These are phyloP conservation scores for Plasmodium knowlesi DNA, from an alignment of 169 alveolate species.

Conservation along the genomic window DNA sequence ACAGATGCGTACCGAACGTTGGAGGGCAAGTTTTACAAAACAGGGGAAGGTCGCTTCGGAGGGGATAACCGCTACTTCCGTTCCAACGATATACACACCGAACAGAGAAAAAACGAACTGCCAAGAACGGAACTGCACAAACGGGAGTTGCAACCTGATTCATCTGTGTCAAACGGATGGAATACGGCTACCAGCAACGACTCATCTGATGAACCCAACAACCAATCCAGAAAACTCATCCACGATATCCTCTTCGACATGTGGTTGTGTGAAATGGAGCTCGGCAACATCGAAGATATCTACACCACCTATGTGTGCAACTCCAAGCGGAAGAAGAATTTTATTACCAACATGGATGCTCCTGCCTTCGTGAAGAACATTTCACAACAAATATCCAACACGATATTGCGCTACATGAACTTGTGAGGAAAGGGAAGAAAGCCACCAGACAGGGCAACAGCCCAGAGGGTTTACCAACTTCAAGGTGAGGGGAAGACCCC, in stretches of 20 bases:
- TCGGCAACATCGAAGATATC: conserved; percentile 54
- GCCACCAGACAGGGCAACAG: not conserved
- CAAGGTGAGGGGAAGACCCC: not conserved
- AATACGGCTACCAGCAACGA: not conserved
- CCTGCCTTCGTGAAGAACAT: conserved; percentile 9
- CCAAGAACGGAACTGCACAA: not conserved
- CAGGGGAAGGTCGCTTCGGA: not conserved
- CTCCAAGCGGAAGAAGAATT: not conserved
- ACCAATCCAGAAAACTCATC: not conserved
- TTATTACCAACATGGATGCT: not conserved
- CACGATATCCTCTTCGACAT: conserved; percentile 31
- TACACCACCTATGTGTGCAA: conserved; percentile 14
- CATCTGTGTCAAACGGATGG: not conserved
- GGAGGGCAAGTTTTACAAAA: conserved; percentile 6
- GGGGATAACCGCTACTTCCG: not conserved
- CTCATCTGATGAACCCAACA: not conserved
- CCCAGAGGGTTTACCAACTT: not conserved
- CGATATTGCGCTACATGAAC: conserved; percentile 8
- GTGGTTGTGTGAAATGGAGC: conserved; percentile 63
- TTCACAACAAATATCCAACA: conserved; percentile 11
- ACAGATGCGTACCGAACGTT: not conserved
- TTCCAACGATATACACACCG: not conserved
- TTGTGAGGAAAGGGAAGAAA: not conserved
- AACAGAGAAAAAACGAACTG: not conserved
- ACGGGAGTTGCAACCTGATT: not conserved